These are phyloP conservation scores for Plantago major DNA, from an alignment of 257 asterid species.

Conservation along the genomic window DNA sequence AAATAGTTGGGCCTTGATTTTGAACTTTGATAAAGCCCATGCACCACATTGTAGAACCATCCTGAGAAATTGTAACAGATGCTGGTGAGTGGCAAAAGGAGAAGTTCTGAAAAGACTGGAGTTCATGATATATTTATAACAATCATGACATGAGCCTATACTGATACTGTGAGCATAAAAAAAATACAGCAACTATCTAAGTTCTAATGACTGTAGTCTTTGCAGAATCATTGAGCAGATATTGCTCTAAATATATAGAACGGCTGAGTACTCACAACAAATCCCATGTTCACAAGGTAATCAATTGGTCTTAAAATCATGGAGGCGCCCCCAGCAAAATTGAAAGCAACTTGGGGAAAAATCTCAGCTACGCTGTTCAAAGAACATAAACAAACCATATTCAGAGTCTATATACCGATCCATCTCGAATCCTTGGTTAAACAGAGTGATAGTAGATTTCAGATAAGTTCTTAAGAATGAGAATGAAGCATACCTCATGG, in stretches of 20 bases:
- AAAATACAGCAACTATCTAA: neutral
- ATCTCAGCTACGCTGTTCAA: slow-evolving; percentile 52
- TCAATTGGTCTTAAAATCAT: slow-evolving; percentile 63
- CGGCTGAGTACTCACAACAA: slow-evolving; percentile 49
- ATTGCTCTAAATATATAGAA: slow-evolving; percentile 4
- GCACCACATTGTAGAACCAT: slow-evolving; percentile 83
- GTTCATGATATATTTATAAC: neutral
- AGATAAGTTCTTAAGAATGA: neutral
- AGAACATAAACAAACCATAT: slow-evolving; percentile 17
- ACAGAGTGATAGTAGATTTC: neutral
- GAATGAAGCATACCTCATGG: slow-evolving; percentile 40
- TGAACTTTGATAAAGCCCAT: slow-evolving; percentile 71
- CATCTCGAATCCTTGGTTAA: neutral
- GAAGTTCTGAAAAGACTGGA: neutral
- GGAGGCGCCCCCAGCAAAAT: slow-evolving; percentile 74
- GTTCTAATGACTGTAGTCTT: slow-evolving; percentile 5
- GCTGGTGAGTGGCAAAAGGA: neutral
- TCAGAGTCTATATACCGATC: slow-evolving; percentile 15
- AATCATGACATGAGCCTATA: neutral
- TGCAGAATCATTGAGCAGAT: slow-evolving; percentile 8
- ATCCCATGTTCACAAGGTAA: slow-evolving; percentile 65
- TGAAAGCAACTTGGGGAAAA: slow-evolving; percentile 66
- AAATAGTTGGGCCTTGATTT: slow-evolving; percentile 58
- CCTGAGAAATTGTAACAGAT: slow-evolving; percentile 36
- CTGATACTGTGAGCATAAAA: slow-evolving; percentile 1